Percentiles rank a stretch among this genome's conserved stretches.
phyloP scores from a whole-genome alignment of 129 eudicot species.

The Escallonia herrerae region DNA sequence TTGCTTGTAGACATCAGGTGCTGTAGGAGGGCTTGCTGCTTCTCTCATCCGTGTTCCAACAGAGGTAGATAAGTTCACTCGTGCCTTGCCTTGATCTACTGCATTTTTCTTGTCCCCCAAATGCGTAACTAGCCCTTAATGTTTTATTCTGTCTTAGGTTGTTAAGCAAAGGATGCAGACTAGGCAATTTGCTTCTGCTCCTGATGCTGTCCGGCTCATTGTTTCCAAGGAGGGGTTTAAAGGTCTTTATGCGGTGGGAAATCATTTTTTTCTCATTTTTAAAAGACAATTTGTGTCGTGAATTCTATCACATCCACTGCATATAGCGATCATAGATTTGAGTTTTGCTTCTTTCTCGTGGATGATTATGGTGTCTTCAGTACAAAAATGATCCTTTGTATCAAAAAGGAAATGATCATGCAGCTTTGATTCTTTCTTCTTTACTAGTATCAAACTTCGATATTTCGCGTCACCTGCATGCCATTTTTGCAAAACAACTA shows the following conservation, averaged over 20 bases:
- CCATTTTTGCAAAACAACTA: not conserved
- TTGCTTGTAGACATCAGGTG: conserved; percentile 82
- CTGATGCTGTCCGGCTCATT: conserved; percentile 75
- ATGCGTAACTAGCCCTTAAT: conserved; percentile 1
- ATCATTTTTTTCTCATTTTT: conserved; percentile 6
- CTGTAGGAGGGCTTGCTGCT: conserved; percentile 91
- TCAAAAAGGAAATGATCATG: not conserved
- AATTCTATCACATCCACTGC: not conserved
- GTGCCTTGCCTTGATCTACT: not conserved
- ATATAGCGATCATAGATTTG: not conserved
- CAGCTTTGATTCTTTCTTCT: not conserved
- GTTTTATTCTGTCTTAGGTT: conserved; percentile 34
- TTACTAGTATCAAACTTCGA: not conserved
- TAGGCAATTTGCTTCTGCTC: conserved; percentile 81
- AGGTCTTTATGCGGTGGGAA: conserved; percentile 92
- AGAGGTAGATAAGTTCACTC: conserved; percentile 44
- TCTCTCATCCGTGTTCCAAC: conserved; percentile 96
- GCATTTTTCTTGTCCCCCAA: not conserved
- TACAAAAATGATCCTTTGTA: not conserved
- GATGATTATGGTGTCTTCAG: not conserved
- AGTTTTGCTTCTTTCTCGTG: not conserved
- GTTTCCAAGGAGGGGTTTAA: conserved; percentile 79
- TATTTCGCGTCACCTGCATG: not conserved
- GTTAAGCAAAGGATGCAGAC: conserved; percentile 98
- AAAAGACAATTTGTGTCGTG: not conserved